Percentiles rank a stretch among this genome's conserved stretches.
Conservation (phyloP, 2,329 filamentous ascomycete species). For the Talaromyces albobiverticillius region DNA sequence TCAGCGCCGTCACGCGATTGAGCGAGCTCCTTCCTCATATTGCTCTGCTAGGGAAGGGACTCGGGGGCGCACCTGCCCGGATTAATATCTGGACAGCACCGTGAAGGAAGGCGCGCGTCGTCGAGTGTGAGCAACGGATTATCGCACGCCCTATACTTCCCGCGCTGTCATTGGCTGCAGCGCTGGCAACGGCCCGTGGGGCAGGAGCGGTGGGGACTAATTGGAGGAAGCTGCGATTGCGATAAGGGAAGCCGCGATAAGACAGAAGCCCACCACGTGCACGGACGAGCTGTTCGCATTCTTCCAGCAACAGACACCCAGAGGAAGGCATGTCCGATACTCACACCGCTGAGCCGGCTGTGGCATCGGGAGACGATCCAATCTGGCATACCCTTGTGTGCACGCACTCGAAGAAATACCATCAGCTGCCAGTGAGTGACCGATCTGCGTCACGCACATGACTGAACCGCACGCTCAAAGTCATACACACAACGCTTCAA, state of each 20-base stretch:
- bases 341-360: too few species aligned
- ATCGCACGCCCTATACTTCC: constrained; percentile 11
- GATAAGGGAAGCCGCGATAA: constrained; percentile 11
- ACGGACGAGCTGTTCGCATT: constrained; percentile 10
- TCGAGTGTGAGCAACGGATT: constrained; percentile 14
- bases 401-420: too few species aligned
- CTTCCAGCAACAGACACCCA: too few species aligned
- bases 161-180: constrained; percentile 6
- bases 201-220: not conserved
- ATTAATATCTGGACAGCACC: not conserved
- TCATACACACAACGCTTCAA: not conserved
- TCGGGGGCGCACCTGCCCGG: not conserved
- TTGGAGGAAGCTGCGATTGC: constrained; percentile 3
- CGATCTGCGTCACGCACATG: constrained; percentile 4
- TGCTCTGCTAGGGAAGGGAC: not conserved
- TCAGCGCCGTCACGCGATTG: not conserved
- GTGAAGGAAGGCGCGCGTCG: constrained; percentile 6
- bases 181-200: not conserved
- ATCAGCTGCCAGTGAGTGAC: too few species aligned
- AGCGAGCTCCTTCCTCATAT: constrained; percentile 1
- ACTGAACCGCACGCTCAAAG: not conserved
- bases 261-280: constrained; percentile 12
- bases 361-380: too few species aligned
- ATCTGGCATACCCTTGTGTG: constrained; percentile 6
- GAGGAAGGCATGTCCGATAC: too few species aligned